A percentile compares a stretch with the other conserved stretches of the same genome.
Conservation (phyloP, 2,329 filamentous ascomycete genomes). For the Pseudocercospora fijiensis region DNA sequence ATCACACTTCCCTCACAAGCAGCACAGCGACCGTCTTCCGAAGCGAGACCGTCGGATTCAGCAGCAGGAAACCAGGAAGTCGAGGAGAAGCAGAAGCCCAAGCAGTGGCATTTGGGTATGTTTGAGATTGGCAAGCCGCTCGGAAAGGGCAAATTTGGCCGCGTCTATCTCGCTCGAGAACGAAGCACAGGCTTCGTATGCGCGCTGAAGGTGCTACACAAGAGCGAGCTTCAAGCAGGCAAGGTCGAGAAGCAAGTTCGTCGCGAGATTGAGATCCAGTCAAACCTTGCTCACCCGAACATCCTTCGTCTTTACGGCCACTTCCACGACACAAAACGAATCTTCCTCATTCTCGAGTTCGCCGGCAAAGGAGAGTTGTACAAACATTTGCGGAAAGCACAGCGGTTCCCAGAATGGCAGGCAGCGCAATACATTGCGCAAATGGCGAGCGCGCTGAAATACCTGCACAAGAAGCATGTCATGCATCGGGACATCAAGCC, state of each 20-base stretch:
- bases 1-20: slow-evolving; percentile 68
- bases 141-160: slow-evolving; percentile 83
- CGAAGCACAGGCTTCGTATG: slow-evolving; percentile 78
- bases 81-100: slow-evolving; percentile 39
- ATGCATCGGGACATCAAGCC: slow-evolving; percentile 98
- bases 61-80: slow-evolving; percentile 24
- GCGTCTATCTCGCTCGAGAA: slow-evolving; percentile 82
- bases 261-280: slow-evolving; percentile 86
- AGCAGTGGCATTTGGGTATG: slow-evolving; percentile 82
- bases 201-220: slow-evolving; percentile 82
- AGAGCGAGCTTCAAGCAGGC: slow-evolving; percentile 75
- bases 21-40: slow-evolving; percentile 48
- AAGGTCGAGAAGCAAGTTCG: slow-evolving; percentile 84
- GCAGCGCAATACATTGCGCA: slow-evolving; percentile 84
- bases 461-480: slow-evolving; percentile 93
- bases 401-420: slow-evolving; percentile 80
- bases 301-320: slow-evolving; percentile 81
- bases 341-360: slow-evolving; percentile 85
- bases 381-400: slow-evolving; percentile 77
- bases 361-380: slow-evolving; percentile 84
- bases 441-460: slow-evolving; percentile 85
- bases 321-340: slow-evolving; percentile 84
- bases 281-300: slow-evolving; percentile 81
- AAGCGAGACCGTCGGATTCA: slow-evolving; percentile 32
- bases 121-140: slow-evolving; percentile 87